Conservation (phyloP, 2,329 filamentous ascomycete genomes). For the Septoria linicola region DNA sequence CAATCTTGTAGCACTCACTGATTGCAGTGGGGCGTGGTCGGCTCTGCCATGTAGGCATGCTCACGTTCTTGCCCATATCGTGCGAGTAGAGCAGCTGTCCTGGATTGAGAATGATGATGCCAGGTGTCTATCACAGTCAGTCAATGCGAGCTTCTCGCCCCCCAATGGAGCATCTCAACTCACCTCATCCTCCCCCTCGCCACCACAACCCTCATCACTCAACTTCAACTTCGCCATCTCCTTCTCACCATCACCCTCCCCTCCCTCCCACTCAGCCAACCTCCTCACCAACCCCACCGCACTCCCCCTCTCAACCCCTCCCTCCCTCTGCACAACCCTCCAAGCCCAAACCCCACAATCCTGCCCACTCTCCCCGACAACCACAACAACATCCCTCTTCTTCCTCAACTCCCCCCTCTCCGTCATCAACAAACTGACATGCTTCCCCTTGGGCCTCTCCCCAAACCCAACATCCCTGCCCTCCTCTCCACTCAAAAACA, state of each 20-base stretch:
- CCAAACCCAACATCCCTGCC: constrained; percentile 5
- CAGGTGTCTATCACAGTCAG: constrained; percentile 45
- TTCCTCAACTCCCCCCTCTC: constrained; percentile 50
- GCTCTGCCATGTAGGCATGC: constrained; percentile 55
- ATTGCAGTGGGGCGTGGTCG: constrained; percentile 62
- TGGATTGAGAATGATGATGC: constrained; percentile 72
- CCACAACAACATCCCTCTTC: constrained; percentile 62
- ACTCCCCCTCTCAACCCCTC: constrained; percentile 70
- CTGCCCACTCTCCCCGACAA: constrained; percentile 70
- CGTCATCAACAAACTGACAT: constrained; percentile 69
- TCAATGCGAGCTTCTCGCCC: constrained; percentile 1
- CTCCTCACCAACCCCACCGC: constrained; percentile 62
- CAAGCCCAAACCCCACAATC: constrained; percentile 75
- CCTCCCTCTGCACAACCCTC: constrained; percentile 61
- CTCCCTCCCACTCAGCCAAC: constrained; percentile 32
- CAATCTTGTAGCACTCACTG: constrained; percentile 55
- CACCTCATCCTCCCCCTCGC: constrained; percentile 1
- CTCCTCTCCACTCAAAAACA: constrained; percentile 30
- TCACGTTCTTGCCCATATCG: constrained; percentile 60
- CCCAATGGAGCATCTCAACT: not conserved
- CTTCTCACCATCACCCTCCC: too few species aligned
- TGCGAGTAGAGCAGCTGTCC: constrained; percentile 78
- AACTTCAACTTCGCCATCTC: not conserved
- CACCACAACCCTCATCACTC: not conserved
- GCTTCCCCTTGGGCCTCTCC: constrained; percentile 49